A percentile compares a stretch with the other conserved stretches of the same genome.
Evolutionary conservation across 345 rosid species (phyloP).

Genomic region (Populus simonii): DNA sequence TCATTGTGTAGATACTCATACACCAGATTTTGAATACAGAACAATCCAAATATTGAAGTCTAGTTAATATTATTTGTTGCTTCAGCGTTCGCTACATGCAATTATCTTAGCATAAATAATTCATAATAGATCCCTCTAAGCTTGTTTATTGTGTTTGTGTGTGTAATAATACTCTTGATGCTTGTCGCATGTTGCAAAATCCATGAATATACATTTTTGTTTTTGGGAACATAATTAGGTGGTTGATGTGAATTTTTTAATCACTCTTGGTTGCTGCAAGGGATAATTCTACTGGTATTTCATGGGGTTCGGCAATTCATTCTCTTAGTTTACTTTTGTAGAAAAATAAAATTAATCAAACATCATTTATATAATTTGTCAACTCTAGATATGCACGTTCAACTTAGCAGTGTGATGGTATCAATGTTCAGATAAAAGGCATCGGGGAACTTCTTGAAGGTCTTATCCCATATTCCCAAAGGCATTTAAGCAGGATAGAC

Average conservation of each 20-base stretch:
- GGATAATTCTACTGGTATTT: background rate
- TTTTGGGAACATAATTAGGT: background rate
- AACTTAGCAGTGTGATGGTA: slow-evolving; percentile 8
- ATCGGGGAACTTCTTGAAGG: slow-evolving; percentile 85
- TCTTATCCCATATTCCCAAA: slow-evolving; percentile 78
- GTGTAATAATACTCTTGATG: too few relatives aligned
- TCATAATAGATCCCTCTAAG: too few relatives aligned
- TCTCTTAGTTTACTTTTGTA: background rate
- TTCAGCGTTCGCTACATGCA: too few relatives aligned
- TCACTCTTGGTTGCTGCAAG: background rate
- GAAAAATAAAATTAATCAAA: background rate
- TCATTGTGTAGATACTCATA: background rate
- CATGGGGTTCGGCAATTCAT: too few relatives aligned
- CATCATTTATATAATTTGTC: background rate
- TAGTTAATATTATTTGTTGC: too few relatives aligned
- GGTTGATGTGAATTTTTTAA: background rate
- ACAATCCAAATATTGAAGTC: background rate
- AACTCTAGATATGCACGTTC: background rate
- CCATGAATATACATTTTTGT: background rate
- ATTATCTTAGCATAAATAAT: too few relatives aligned
- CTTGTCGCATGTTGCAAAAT: too few relatives aligned
- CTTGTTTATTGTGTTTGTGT: too few relatives aligned
- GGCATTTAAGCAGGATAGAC: slow-evolving; percentile 88
- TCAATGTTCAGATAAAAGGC: slow-evolving; percentile 59
- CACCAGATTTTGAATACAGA: background rate